Base-by-base conservation (phyloP, 306 rosid genomes). In the Dicorynia guianensis region DNA sequence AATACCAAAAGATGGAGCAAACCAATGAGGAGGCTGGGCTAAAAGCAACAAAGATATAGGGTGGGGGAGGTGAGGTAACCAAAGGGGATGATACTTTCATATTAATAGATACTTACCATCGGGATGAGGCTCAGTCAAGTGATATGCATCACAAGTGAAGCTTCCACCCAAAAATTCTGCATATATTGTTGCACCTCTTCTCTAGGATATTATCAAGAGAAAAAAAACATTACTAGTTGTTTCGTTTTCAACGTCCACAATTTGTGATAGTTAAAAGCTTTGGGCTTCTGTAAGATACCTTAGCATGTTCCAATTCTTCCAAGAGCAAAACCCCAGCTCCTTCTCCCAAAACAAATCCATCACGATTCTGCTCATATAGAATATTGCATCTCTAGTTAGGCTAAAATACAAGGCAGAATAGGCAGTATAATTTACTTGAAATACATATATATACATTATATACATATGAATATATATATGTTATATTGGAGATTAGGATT, bases 321-420 rank as follows among this genome's bases (percentile, higher is more conserved):
- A 89, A 56, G 72, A 89, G 80, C 83, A 89, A 80, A 73, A 85
- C 91, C 4, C 94, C 94, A 72, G 94, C 82, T 74, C 94, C 94
- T 82, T 89, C 94, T 42, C 94, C 91, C 91, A 89, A 67, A 44
- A 89, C 94, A 85, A 89, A 89, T 68, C 94, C 94, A 79, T 89
- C 94, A 17, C 92, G 91, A 64, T 85, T 84, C 94, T 89, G 89
- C 38, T 48, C 54, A 60, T 60, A 46, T 63, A 30, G 11, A 67
- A 50, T 49, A 33, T 54, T 17, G 15, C 59, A 8, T 17, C 34
- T 54, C 6, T 10, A 54, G 34, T 11, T 54, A 54, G n/a, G n/a
- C n/a, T n/a, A n/a, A n/a, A n/a, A n/a, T n/a, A n/a, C n/a, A n/a
- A 18, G 59, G 18, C 30, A 25, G 30, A 25, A 25, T 25, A 25